A percentile compares a stretch with the other conserved stretches of the same genome.
Evolutionary conservation across 345 rosid species (phyloP).

Genomic region (Excoecaria agallocha): DNA sequence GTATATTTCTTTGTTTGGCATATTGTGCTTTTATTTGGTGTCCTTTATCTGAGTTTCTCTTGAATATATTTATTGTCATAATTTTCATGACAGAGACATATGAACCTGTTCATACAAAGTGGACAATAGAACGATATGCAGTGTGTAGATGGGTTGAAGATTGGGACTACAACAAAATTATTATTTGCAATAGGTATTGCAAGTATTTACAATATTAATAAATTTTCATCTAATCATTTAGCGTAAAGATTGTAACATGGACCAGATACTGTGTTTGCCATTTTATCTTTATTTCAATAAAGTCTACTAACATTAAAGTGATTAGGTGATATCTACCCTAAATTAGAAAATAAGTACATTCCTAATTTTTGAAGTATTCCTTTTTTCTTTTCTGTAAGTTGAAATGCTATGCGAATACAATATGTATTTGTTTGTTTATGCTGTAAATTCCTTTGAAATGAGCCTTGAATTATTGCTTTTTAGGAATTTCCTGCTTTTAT

Average conservation of each 20-base stretch:
- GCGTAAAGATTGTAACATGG: neutral
- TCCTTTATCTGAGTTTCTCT: neutral
- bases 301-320: neutral
- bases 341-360: neutral
- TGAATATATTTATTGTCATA: neutral
- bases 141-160: slow-evolving; percentile 99
- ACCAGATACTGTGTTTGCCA: neutral
- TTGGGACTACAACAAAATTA: slow-evolving; percentile 99
- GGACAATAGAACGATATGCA: slow-evolving; percentile 99
- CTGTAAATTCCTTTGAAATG: neutral
- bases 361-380: neutral
- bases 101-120: slow-evolving; percentile 73
- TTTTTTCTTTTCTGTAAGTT: neutral
- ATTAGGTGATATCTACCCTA: neutral
- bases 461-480: neutral
- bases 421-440: neutral
- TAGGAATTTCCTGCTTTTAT: neutral
- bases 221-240: neutral
- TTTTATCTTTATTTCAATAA: too few relatives aligned
- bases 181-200: slow-evolving; percentile 86
- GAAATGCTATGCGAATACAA: neutral
- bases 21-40: too few relatives aligned
- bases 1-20: slow-evolving; percentile 33
- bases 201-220: neutral
- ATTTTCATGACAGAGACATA: slow-evolving; percentile 49